phyloP scores from a whole-genome alignment of 2,329 filamentous ascomycete species.

The Colletotrichum salicis region DNA sequence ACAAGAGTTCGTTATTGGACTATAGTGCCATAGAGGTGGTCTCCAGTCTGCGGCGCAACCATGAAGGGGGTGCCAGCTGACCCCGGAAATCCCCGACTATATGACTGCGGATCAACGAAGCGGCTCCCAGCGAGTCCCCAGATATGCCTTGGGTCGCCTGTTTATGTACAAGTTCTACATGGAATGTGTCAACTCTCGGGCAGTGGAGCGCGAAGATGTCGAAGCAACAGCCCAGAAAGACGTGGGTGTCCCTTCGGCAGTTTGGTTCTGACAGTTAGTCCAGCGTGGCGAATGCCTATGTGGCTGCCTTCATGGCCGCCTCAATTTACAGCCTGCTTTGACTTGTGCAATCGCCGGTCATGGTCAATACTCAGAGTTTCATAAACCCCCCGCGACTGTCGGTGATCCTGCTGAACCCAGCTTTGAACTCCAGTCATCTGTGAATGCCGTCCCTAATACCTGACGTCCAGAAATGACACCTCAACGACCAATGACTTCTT shows the following conservation, averaged over 20 bases:
- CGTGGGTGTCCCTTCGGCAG: background rate
- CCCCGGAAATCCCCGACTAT: background rate
- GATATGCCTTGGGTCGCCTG: background rate
- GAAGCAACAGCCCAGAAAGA: background rate
- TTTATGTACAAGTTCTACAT: background rate
- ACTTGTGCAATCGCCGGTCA: background rate
- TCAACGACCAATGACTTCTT: background rate
- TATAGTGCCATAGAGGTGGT: background rate
- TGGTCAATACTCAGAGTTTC: background rate
- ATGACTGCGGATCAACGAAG: background rate
- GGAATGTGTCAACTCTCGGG: background rate
- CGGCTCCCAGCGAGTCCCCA: background rate
- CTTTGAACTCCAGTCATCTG: background rate
- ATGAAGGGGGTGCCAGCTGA: background rate
- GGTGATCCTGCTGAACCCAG: background rate
- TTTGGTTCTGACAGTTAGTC: background rate
- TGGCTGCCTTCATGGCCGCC: background rate
- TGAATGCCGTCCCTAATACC: background rate
- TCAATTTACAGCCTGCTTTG: background rate
- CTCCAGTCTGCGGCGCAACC: background rate
- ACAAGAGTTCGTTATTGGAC: background rate
- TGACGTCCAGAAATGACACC: background rate
- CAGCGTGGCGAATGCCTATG: background rate
- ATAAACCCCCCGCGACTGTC: background rate
- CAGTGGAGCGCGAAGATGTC: background rate